Base-by-base conservation (phyloP, 2,329 filamentous ascomycete species). In the Leptographium lundbergii region DNA sequence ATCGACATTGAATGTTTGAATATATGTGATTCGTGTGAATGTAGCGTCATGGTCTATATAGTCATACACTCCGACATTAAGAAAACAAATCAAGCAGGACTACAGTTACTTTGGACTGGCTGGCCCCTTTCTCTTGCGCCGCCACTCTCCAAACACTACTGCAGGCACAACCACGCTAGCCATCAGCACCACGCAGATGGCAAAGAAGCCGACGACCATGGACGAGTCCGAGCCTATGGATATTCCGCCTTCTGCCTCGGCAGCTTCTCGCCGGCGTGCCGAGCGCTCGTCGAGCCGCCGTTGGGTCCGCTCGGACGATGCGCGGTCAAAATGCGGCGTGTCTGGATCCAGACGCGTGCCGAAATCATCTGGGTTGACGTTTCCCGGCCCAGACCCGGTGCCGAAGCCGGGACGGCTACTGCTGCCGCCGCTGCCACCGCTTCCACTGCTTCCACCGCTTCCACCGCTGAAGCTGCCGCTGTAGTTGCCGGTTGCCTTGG, bases 251-350 rank as follows among this genome's bases (percentile, higher is more conserved):
- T 19, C 45, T 2, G 45, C 45, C 45, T 57, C 56, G 6, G 25
- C 36, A 4, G 59, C 70, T 63, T 65, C 66, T 34, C 79, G 70
- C 42, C 67, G 67, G 50, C 68, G 67, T 19, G 75, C 70, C 10
- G 74, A 69, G 6, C 76, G 70, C 51, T 73, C 70, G 63, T 88
- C 81, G 65, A 87, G 78, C 39, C 79, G 75, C 56, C 80, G 76
- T 63, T 95, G 89, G 61, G 89, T 95, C 62, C 82, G 77, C 66
- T 84, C 82, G 71, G 96, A 91, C 11, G 80, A 78, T 50, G 74
- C 76, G 48, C 81, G 80, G 73, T 97, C 86, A 65, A 96, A 99
- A 73, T 96, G 88, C 64, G 84, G 82, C 36, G 90, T 76, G 39
- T 84, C 77, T 59, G 81, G 75, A 22, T 39, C n/a, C 32, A 24